Evolutionary conservation across 768 basidiomycete species (phyloP).

Genomic region (Trametes cubensis): DNA sequence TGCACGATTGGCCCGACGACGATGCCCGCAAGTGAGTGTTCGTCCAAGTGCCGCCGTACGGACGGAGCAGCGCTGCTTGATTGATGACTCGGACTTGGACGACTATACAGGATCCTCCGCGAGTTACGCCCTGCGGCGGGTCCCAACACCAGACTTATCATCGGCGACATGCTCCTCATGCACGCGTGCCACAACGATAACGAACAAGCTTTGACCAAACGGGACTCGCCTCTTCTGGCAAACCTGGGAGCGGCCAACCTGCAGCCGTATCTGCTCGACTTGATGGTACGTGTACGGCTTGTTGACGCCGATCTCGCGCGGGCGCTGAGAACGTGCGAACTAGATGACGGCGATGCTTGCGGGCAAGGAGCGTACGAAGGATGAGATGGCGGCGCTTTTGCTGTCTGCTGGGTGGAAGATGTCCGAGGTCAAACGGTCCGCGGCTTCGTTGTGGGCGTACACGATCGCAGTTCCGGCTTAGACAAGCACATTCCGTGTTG

Average conservation of each 20-base stretch:
- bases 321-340: no score
- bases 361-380: slow-evolving; percentile 66
- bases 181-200: not conserved
- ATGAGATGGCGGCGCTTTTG: slow-evolving; percentile 57
- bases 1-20: slow-evolving; percentile 19
- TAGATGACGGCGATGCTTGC: slow-evolving; percentile 43
- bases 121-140: slow-evolving; percentile 12
- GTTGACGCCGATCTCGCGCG: no score
- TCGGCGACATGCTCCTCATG: slow-evolving; percentile 11
- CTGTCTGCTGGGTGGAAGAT: slow-evolving; percentile 70
- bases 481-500: not conserved
- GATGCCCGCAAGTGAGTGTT: not conserved
- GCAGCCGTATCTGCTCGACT: not conserved
- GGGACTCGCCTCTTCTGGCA: not conserved
- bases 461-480: slow-evolving; percentile 39
- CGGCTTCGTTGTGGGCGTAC: slow-evolving; percentile 70
- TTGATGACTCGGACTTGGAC: slow-evolving; percentile 44
- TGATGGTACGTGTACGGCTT: no score
- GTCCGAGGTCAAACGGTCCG: slow-evolving; percentile 55
- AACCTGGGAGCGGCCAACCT: not conserved
- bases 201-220: not conserved
- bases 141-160: slow-evolving; percentile 5
- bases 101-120: slow-evolving; percentile 4
- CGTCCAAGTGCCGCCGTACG: no score
- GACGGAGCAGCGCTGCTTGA: no score